A percentile compares a stretch with the other conserved stretches of the same genome.
Evolutionary conservation across 805 yeast genomes (phyloP).

Genomic region (Candida silvatica): DNA sequence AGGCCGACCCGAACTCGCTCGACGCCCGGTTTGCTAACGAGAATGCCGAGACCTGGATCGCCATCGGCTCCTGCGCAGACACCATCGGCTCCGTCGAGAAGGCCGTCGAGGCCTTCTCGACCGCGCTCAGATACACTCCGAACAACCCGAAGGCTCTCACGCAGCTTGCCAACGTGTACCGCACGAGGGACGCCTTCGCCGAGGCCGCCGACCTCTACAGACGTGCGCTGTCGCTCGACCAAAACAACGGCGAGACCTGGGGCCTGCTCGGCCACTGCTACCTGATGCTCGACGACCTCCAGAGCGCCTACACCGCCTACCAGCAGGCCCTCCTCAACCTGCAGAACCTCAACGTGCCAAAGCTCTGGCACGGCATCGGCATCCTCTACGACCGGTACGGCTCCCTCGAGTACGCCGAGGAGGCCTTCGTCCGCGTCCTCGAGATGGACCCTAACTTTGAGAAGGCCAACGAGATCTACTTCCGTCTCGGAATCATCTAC

Average conservation of each 20-base stretch:
- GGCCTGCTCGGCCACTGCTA: conserved; percentile 95
- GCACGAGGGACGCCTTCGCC: conserved; percentile 83
- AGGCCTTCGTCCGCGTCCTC: conserved; percentile 92
- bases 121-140: conserved; percentile 80
- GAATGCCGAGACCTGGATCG: conserved; percentile 80
- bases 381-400: conserved; percentile 95
- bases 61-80: conserved; percentile 86
- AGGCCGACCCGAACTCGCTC: conserved; percentile 13
- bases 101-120: conserved; percentile 82
- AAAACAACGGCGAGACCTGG: conserved; percentile 95
- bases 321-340: conserved; percentile 91
- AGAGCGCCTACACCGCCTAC: conserved; percentile 91
- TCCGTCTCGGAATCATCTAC: conserved; percentile 92
- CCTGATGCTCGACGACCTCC: conserved; percentile 91
- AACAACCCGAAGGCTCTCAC: conserved; percentile 79
- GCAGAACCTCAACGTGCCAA: conserved; percentile 91
- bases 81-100: conserved; percentile 80
- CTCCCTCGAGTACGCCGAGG: conserved; percentile 94
- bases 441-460: conserved; percentile 95
- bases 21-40: conserved; percentile 33
- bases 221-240: conserved; percentile 70
- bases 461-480: conserved; percentile 92
- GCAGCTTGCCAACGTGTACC: conserved; percentile 78
- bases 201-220: conserved; percentile 94
- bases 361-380: conserved; percentile 98